These are phyloP conservation scores for Hypoxylon rubiginosum DNA, from an alignment of 2,329 filamentous ascomycete genomes.

Conservation along the genomic window DNA sequence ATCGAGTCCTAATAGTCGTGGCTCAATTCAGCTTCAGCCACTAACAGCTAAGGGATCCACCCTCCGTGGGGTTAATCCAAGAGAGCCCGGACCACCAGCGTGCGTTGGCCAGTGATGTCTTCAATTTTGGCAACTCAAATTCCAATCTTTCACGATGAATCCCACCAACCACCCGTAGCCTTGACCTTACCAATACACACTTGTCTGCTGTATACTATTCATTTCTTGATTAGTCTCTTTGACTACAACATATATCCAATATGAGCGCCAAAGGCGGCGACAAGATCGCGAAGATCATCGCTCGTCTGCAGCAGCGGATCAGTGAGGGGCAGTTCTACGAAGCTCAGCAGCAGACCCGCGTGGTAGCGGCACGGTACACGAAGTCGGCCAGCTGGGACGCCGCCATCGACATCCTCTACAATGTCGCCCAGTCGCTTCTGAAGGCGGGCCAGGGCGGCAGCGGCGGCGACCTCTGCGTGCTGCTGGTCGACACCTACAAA, in stretches of 20 bases:
- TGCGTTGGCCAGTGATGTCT: constrained; percentile 7
- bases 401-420: constrained; percentile 87
- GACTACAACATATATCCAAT: constrained; percentile 20
- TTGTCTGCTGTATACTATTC: background rate
- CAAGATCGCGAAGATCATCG: constrained; percentile 70
- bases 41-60: background rate
- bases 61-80: constrained; percentile 21
- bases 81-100: constrained; percentile 28
- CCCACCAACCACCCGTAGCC: constrained; percentile 3
- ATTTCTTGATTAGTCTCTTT: background rate
- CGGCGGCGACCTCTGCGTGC: constrained; percentile 88
- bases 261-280: constrained; percentile 56
- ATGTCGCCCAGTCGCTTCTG: constrained; percentile 86
- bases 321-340: constrained; percentile 95
- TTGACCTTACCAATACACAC: constrained; percentile 5
- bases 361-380: constrained; percentile 93
- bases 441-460: constrained; percentile 94
- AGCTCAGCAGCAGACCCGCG: constrained; percentile 97
- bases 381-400: constrained; percentile 87
- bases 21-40: constrained; percentile 18
- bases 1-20: background rate
- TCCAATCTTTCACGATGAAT: constrained; percentile 26
- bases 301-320: constrained; percentile 85
- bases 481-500: constrained; percentile 91
- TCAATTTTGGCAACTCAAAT: constrained; percentile 15